phyloP scores from a whole-genome alignment of 2,329 filamentous ascomycete genomes.

The Calycina herbarum region DNA sequence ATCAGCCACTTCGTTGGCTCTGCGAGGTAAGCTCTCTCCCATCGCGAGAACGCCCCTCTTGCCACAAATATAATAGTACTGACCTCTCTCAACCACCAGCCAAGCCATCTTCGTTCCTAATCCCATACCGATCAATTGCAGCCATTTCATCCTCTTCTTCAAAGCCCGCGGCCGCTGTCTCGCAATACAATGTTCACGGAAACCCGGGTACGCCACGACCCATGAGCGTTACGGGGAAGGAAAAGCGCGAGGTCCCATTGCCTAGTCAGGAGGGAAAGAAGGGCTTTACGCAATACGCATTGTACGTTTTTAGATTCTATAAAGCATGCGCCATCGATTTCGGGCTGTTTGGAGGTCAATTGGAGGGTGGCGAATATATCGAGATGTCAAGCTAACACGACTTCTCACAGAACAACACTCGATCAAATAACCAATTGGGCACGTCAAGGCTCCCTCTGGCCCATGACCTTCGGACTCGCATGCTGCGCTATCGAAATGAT shows the following conservation, averaged over 20 bases:
- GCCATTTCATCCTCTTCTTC: constrained; percentile 66
- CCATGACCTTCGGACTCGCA: constrained; percentile 83
- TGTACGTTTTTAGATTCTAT: constrained; percentile 57
- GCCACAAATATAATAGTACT: constrained; percentile 18
- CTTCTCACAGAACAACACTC: constrained; percentile 65
- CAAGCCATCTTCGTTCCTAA: constrained; percentile 63
- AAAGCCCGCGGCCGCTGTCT: constrained; percentile 59
- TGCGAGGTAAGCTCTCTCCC: constrained; percentile 41
- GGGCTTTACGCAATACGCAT: constrained; percentile 78
- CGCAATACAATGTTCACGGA: constrained; percentile 53
- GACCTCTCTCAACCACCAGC: constrained; percentile 46
- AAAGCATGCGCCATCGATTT: neutral
- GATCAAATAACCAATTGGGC: constrained; percentile 83
- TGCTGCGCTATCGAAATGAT: constrained; percentile 94
- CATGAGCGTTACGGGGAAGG: constrained; percentile 48
- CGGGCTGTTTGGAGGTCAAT: neutral
- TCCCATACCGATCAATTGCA: constrained; percentile 63
- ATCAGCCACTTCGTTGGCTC: constrained; percentile 44
- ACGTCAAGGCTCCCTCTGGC: constrained; percentile 82
- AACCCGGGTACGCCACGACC: constrained; percentile 53
- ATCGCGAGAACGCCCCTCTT: constrained; percentile 13
- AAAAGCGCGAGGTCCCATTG: constrained; percentile 71
- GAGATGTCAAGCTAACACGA: constrained; percentile 14
- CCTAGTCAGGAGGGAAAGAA: constrained; percentile 78
- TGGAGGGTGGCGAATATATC: neutral